Evolutionary conservation across 192 early-diverging fungal genomes (phyloP).

Genomic region (Entomortierella parvispora): DNA sequence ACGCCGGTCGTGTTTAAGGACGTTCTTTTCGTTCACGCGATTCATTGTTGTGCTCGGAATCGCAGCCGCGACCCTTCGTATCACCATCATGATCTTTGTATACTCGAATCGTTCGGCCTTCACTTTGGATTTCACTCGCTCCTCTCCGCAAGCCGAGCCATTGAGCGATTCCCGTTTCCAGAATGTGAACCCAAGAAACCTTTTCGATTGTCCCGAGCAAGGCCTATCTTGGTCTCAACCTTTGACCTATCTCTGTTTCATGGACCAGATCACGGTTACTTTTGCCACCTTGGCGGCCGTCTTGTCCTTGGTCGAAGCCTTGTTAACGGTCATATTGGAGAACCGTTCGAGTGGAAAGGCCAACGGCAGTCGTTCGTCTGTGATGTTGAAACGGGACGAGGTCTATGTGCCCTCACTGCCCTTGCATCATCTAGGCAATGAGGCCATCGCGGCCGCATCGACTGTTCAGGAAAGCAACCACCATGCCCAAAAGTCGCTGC

Average conservation of each 20-base stretch:
- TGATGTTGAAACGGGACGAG: no score
- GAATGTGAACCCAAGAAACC: slow-evolving; percentile 12
- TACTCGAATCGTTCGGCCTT: slow-evolving; percentile 17
- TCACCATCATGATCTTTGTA: background rate
- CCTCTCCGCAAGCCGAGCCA: slow-evolving; percentile 4
- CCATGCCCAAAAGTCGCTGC: no score
- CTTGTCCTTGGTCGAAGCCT: slow-evolving; percentile 10
- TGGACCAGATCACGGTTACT: slow-evolving; percentile 5
- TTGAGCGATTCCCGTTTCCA: background rate
- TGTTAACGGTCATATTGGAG: slow-evolving; percentile 9
- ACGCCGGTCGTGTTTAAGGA: background rate
- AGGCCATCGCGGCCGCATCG: no score
- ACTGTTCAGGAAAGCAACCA: no score
- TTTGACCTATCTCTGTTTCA: slow-evolving; percentile 13
- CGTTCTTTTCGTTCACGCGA: slow-evolving; percentile 15
- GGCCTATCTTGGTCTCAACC: background rate
- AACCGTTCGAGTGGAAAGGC: background rate
- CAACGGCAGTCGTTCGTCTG: background rate
- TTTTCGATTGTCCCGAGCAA: slow-evolving; percentile 17
- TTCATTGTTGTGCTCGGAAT: slow-evolving; percentile 2
- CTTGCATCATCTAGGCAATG: no score
- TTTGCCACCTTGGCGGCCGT: background rate
- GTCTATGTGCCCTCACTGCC: no score
- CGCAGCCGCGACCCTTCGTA: background rate
- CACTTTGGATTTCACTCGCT: slow-evolving; percentile 10